Conservation (phyloP, 78 protist genomes). For the Dictyostelium citrinum region DNA sequence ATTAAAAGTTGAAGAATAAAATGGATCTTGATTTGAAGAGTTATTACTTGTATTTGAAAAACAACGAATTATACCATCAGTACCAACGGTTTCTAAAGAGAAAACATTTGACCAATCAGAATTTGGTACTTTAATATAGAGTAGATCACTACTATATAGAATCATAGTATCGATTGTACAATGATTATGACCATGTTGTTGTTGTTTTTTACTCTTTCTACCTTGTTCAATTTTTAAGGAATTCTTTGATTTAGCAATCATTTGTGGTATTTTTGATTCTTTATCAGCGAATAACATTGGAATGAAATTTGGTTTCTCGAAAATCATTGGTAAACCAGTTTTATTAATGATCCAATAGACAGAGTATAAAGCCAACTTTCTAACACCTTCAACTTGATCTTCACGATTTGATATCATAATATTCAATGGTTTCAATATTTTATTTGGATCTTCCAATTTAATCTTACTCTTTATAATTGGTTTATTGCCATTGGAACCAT, state of each 20-base stretch:
- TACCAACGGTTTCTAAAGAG: constrained; percentile 55
- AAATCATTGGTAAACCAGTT: constrained; percentile 29
- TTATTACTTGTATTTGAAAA: not conserved
- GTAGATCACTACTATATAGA: not conserved
- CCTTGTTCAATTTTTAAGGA: not conserved
- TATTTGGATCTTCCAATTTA: constrained; percentile 17
- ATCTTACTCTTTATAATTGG: constrained; percentile 22
- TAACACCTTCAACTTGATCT: constrained; percentile 11
- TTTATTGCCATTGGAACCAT: not conserved
- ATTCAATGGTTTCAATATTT: constrained; percentile 27
- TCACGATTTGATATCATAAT: constrained; percentile 59
- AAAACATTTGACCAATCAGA: constrained; percentile 27
- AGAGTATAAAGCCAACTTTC: constrained; percentile 22
- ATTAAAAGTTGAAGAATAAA: not conserved
- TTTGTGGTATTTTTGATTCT: constrained; percentile 34
- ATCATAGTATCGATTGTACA: constrained; percentile 38
- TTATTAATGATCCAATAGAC: constrained; percentile 53
- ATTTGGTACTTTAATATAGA: constrained; percentile 29
- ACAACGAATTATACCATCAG: constrained; percentile 17
- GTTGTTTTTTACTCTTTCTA: not conserved
- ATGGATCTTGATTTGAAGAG: not conserved
- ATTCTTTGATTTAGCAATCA: not conserved
- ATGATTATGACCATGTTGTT: not conserved
- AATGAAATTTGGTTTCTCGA: constrained; percentile 50
- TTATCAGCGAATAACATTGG: constrained; percentile 10